phyloP scores from a whole-genome alignment of 1,139 yeast genomes.

The Pichia sp. region DNA sequence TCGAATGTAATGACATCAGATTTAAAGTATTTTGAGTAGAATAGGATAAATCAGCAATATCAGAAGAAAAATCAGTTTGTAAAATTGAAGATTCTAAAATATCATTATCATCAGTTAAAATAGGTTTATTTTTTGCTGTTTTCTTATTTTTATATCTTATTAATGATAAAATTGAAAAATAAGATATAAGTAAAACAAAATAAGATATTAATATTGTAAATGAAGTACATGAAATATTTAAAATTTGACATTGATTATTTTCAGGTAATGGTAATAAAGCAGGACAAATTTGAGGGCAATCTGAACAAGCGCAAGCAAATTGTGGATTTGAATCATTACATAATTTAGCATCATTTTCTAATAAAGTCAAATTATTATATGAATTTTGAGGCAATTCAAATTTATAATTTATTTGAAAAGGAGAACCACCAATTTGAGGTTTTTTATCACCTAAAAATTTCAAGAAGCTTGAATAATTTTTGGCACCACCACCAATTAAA shows the following conservation, averaged over 20 bases:
- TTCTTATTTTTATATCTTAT: constrained; percentile 23
- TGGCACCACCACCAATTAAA: constrained; percentile 93
- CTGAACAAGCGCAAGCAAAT: constrained; percentile 84
- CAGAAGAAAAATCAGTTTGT: neutral
- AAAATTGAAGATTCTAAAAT: constrained; percentile 10
- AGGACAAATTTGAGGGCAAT: constrained; percentile 81
- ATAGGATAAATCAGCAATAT: constrained; percentile 21
- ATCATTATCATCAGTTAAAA: constrained; percentile 18
- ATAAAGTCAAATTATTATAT: constrained; percentile 24
- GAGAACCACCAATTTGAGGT: constrained; percentile 90
- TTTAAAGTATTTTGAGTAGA: constrained; percentile 10
- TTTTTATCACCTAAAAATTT: constrained; percentile 92
- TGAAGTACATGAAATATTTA: constrained; percentile 67
- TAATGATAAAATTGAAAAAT: constrained; percentile 38
- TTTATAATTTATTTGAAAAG: constrained; percentile 81
- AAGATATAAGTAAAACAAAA: constrained; percentile 27
- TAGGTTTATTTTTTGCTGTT: neutral
- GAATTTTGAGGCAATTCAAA: constrained; percentile 29
- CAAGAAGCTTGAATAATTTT: constrained; percentile 60
- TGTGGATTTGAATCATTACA: constrained; percentile 54
- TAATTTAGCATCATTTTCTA: constrained; percentile 35
- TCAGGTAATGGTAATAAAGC: constrained; percentile 40
- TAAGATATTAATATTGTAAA: constrained; percentile 53
- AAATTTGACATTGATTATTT: constrained; percentile 45
- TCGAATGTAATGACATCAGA: constrained; percentile 13